A percentile compares a stretch with the other conserved stretches of the same genome.
Conservation (phyloP, 164 flowering plant species). For the Kingdonia uniflora region DNA sequence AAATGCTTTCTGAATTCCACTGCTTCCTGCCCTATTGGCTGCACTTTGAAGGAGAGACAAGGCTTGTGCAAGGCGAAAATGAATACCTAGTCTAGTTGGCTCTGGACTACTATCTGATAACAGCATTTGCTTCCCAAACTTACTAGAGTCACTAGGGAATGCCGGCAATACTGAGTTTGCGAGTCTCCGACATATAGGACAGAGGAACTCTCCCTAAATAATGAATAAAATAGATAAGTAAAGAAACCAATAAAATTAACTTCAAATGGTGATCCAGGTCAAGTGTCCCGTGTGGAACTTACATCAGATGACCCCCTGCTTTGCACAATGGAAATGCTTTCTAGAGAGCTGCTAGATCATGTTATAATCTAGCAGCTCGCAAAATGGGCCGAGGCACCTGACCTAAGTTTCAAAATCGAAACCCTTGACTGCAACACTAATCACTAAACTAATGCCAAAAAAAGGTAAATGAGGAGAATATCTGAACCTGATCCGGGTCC, state of each 20-base stretch:
- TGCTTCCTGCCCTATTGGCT: slow-evolving; percentile 34
- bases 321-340: too few relatives aligned
- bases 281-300: too few relatives aligned
- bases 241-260: background rate
- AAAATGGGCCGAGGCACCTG: too few relatives aligned
- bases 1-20: slow-evolving; percentile 22
- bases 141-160: slow-evolving; percentile 21
- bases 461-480: slow-evolving; percentile 3
- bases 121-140: slow-evolving; percentile 16
- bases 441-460: too few relatives aligned
- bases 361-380: too few relatives aligned
- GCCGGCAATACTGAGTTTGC: slow-evolving; percentile 79
- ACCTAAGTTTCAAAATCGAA: too few relatives aligned
- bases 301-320: too few relatives aligned
- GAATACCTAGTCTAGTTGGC: slow-evolving; percentile 12
- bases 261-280: too few relatives aligned
- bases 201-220: slow-evolving; percentile 80
- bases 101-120: slow-evolving; percentile 11
- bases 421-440: too few relatives aligned
- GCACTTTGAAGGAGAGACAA: slow-evolving; percentile 48
- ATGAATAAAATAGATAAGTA: slow-evolving; percentile 4
- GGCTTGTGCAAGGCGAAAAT: slow-evolving; percentile 36
- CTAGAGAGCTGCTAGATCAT: too few relatives aligned
- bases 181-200: slow-evolving; percentile 90
- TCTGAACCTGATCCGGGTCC: slow-evolving; percentile 74